Conservation (phyloP, 1,284 basidiomycete species). For the Austroboletus niveus region DNA sequence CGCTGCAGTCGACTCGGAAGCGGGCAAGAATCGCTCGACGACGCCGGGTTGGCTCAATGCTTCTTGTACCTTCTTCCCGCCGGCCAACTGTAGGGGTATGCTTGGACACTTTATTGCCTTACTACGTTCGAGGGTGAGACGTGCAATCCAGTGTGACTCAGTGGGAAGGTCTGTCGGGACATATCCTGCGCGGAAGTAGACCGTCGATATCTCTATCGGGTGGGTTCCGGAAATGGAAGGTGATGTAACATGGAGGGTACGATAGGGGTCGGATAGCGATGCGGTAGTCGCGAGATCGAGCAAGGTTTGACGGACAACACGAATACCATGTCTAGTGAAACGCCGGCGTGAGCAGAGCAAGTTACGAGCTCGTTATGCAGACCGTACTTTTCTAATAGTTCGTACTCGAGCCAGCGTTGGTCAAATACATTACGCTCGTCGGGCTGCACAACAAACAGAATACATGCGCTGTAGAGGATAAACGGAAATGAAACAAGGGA, state of each 20-base stretch:
- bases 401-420: constrained; percentile 87
- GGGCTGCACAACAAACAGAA: constrained; percentile 89
- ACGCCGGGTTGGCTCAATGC: constrained; percentile 75
- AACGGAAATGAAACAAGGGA: not conserved
- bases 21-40: constrained; percentile 71
- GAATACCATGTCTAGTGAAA: constrained; percentile 62
- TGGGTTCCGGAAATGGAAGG: constrained; percentile 27
- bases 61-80: constrained; percentile 95
- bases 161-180: constrained; percentile 80
- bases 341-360: not conserved
- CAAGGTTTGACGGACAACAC: constrained; percentile 74
- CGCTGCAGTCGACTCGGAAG: constrained; percentile 45
- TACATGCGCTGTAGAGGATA: constrained; percentile 48
- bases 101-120: constrained; percentile 92
- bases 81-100: constrained; percentile 89
- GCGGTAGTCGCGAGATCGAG: constrained; percentile 58
- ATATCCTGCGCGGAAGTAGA: constrained; percentile 91
- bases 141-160: constrained; percentile 60
- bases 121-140: constrained; percentile 76
- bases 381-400: constrained; percentile 69
- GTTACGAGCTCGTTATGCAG: not conserved
- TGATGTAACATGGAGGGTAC: constrained; percentile 36
- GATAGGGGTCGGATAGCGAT: constrained; percentile 43
- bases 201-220: constrained; percentile 70
- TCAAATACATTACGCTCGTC: constrained; percentile 97